A percentile compares a stretch with the other conserved stretches of the same genome.
phyloP scores from a whole-genome alignment of 1,284 basidiomycete species.

The Singerocomus inundabilis region DNA sequence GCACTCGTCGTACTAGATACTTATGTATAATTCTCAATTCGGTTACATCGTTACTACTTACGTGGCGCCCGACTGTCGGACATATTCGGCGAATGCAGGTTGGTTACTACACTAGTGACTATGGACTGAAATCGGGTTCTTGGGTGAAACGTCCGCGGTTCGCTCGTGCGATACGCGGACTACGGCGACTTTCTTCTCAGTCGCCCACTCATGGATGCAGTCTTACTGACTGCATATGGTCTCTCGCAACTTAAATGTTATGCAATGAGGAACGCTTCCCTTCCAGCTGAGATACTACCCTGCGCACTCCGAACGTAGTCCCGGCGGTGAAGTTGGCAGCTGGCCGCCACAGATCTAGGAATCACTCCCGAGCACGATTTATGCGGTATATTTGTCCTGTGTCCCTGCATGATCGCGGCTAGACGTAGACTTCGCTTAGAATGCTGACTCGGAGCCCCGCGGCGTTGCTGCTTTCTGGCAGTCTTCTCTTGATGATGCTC shows the following conservation, averaged over 20 bases:
- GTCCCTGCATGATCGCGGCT: neutral
- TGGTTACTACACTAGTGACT: neutral
- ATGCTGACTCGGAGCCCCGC: too few species aligned
- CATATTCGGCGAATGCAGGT: too few species aligned
- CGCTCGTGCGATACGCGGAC: neutral
- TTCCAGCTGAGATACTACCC: neutral
- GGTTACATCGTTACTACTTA: neutral
- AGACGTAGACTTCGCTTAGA: too few species aligned
- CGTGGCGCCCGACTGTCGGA: neutral
- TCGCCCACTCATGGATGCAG: neutral
- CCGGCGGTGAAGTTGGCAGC: neutral
- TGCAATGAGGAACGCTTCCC: neutral
- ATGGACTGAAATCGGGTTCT: neutral
- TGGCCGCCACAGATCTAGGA: neutral
- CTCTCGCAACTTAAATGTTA: too few species aligned
- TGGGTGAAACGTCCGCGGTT: neutral
- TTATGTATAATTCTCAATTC: neutral
- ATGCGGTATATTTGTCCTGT: neutral
- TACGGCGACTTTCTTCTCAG: too few species aligned
- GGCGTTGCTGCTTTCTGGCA: too few species aligned
- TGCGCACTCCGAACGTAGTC: neutral
- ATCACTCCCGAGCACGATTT: too few species aligned
- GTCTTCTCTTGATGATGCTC: neutral
- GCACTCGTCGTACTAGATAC: neutral
- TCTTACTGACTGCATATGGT: neutral